Conservation (phyloP, 2,329 filamentous ascomycete species). For the Clathrospora elynae region DNA sequence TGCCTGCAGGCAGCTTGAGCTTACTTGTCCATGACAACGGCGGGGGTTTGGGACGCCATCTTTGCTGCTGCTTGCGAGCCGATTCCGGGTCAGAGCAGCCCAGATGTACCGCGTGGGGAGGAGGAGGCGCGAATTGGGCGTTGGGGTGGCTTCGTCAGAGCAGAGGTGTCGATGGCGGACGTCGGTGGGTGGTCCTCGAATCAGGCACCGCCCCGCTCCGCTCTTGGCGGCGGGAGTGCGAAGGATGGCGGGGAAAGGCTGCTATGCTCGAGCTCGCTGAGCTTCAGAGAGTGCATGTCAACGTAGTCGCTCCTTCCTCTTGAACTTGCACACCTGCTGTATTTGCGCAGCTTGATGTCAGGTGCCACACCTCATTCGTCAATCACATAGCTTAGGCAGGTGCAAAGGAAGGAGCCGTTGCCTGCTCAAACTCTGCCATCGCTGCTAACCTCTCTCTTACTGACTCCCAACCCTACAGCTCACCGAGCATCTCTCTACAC, state of each 20-base stretch:
- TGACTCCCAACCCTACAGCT: constrained; percentile 27
- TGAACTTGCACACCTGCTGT: constrained; percentile 9
- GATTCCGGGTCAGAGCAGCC: constrained; percentile 27
- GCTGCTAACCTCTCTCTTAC: constrained; percentile 22
- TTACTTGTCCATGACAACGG: constrained; percentile 99
- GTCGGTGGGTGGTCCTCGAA: constrained; percentile 36
- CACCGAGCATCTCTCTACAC: constrained; percentile 22
- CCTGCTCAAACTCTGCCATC: constrained; percentile 24
- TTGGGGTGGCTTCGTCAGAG: constrained; percentile 37
- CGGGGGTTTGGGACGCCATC: constrained; percentile 98
- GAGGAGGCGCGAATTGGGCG: constrained; percentile 30
- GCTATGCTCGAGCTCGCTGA: no score
- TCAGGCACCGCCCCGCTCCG: constrained; percentile 37
- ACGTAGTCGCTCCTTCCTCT: constrained; percentile 17
- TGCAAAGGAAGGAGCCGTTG: constrained; percentile 33
- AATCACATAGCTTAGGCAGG: constrained; percentile 15
- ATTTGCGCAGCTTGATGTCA: constrained; percentile 3
- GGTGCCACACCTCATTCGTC: neutral
- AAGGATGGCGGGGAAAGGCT: constrained; percentile 23
- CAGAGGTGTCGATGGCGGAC: constrained; percentile 37
- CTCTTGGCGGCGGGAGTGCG: constrained; percentile 31
- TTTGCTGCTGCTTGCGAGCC: constrained; percentile 42
- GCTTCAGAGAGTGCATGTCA: no score
- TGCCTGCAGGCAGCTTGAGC: constrained; percentile 52
- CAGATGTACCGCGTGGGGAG: constrained; percentile 21